phyloP scores from a whole-genome alignment of 2,329 filamentous ascomycete genomes.

The Colletotrichum karsti region DNA sequence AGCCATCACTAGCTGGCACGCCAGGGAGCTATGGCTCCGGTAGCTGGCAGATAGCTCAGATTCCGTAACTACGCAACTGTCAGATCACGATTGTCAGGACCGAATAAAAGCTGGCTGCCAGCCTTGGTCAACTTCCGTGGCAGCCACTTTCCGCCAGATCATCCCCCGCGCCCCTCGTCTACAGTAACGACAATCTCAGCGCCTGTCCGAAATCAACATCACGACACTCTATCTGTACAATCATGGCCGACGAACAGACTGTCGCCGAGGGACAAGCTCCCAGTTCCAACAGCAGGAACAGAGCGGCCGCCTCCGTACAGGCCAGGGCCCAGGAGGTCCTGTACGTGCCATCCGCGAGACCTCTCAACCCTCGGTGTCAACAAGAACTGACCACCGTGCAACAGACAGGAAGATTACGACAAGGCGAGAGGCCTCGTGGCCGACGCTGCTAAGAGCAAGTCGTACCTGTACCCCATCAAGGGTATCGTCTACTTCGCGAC shows the following conservation, averaged over 20 bases:
- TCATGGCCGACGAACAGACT: conserved; percentile 20
- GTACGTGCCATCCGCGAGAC: conserved; percentile 40
- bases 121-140: not conserved
- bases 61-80: conserved; percentile 15
- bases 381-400: conserved; percentile 21
- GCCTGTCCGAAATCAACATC: not conserved
- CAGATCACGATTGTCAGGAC: conserved; percentile 20
- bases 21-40: conserved; percentile 20
- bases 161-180: not conserved
- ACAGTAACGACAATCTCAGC: not conserved
- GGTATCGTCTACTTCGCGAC: conserved; percentile 68
- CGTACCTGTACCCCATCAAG: conserved; percentile 81
- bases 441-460: conserved; percentile 77
- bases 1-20: conserved; percentile 19
- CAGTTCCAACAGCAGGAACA: conserved; percentile 3
- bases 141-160: not conserved
- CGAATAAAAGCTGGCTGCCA: conserved; percentile 11
- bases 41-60: conserved; percentile 9
- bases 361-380: not conserved
- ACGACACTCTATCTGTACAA: not conserved
- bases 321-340: conserved; percentile 59
- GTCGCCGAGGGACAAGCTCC: conserved; percentile 14
- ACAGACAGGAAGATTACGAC: conserved; percentile 74
- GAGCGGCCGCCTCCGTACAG: conserved; percentile 48
- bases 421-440: conserved; percentile 70